phyloP scores from a whole-genome alignment of 2,329 filamentous ascomycete genomes.

The Colletotrichum acutatum region DNA sequence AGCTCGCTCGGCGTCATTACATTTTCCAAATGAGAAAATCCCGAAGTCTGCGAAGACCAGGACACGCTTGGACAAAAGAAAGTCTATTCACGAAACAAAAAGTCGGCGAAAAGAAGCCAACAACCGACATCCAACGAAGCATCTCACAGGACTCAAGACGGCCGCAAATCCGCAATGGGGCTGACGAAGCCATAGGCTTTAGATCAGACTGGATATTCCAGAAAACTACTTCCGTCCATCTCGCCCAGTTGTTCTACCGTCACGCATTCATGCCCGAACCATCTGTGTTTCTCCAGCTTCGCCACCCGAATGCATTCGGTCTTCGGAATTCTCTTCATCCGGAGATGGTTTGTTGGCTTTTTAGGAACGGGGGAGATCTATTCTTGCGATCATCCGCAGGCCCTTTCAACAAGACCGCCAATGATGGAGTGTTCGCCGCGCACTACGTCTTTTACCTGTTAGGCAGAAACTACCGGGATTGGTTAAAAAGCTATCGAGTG shows the following conservation, averaged over 20 bases:
- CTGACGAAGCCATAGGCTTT: rapidly evolving
- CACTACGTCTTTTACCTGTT: not conserved
- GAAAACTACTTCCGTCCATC: not conserved
- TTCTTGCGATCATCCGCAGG: not conserved
- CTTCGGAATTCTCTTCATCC: not conserved
- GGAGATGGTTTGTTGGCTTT: not conserved
- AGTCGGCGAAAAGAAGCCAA: rapidly evolving
- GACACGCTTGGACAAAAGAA: rapidly evolving
- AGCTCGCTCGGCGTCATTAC: not conserved
- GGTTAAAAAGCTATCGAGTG: not conserved
- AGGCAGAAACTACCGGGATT: not conserved
- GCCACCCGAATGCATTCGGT: no score
- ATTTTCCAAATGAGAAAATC: not conserved
- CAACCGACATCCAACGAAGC: rapidly evolving
- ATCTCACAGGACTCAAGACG: rapidly evolving
- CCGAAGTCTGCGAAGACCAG: not conserved
- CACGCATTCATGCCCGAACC: not conserved
- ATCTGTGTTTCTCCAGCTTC: not conserved
- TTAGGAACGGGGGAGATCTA: not conserved
- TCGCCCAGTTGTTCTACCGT: not conserved
- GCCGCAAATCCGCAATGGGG: no score
- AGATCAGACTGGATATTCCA: not conserved
- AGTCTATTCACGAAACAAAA: rapidly evolving
- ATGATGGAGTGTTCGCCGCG: not conserved
- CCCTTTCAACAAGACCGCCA: not conserved